Conservation (phyloP, 2,329 filamentous ascomycete species). For the Furcasterigmium sp. region DNA sequence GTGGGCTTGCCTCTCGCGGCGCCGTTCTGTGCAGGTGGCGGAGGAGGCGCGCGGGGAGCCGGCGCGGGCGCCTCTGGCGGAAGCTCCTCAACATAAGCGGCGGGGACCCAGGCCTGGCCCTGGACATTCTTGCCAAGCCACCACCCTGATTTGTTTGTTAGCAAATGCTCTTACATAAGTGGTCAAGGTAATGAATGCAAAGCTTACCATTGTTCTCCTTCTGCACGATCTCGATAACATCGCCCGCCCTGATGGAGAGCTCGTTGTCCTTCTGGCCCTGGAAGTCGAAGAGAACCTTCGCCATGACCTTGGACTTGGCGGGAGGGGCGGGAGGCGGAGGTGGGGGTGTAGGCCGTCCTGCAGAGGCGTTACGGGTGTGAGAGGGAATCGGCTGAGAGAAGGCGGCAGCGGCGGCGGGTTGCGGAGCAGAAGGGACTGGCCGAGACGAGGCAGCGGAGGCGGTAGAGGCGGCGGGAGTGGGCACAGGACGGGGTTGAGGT, state of each 20-base stretch:
- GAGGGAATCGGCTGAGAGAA: constrained; percentile 6
- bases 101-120: constrained; percentile 88
- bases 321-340: constrained; percentile 62
- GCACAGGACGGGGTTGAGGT: constrained; percentile 36
- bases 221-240: constrained; percentile 83
- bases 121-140: constrained; percentile 76
- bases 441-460: constrained; percentile 11
- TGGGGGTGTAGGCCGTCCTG: constrained; percentile 32
- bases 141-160: constrained; percentile 67
- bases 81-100: constrained; percentile 88
- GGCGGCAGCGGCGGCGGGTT: constrained; percentile 13
- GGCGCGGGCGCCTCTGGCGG: constrained; percentile 57
- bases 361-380: constrained; percentile 12
- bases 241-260: constrained; percentile 71
- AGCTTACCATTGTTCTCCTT: constrained; percentile 88
- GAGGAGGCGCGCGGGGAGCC: constrained; percentile 59
- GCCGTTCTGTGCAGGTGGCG: constrained; percentile 47
- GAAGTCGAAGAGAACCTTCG: constrained; percentile 92
- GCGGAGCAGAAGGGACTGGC: constrained; percentile 11
- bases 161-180: constrained; percentile 12
- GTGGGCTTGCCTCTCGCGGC: constrained; percentile 58
- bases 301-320: constrained; percentile 66
- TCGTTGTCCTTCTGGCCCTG: constrained; percentile 79
- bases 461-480: constrained; percentile 25
- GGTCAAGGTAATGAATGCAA: too few relatives aligned